These are phyloP conservation scores for Tolypocladium cylindrosporum DNA, from an alignment of 2,329 filamentous ascomycete species.

Conservation along the genomic window DNA sequence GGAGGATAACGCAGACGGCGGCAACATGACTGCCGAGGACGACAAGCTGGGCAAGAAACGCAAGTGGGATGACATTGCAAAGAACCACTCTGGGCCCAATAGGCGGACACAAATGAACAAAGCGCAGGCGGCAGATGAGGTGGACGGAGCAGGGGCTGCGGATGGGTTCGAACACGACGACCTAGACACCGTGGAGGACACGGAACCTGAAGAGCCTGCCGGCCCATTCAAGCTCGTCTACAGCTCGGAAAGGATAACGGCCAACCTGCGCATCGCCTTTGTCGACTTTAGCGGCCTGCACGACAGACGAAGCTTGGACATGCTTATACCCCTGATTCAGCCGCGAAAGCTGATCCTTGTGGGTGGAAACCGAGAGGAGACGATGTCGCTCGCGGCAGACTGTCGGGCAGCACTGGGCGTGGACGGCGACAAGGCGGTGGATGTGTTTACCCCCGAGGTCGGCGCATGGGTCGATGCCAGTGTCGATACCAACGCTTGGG, in stretches of 20 bases:
- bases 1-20: constrained; percentile 51
- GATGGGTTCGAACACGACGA: constrained; percentile 40
- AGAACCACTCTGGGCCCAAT: constrained; percentile 28
- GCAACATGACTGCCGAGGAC: constrained; percentile 31
- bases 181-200: constrained; percentile 48
- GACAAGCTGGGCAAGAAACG: constrained; percentile 79
- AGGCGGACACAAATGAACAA: constrained; percentile 48
- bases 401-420: constrained; percentile 58
- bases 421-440: constrained; percentile 40
- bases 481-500: constrained; percentile 96
- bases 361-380: constrained; percentile 71
- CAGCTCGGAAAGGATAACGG: constrained; percentile 49
- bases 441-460: constrained; percentile 75
- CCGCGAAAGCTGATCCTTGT: constrained; percentile 93
- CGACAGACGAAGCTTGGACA: constrained; percentile 86
- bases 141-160: constrained; percentile 22
- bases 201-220: constrained; percentile 34
- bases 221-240: constrained; percentile 71
- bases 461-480: constrained; percentile 75
- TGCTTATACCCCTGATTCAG: constrained; percentile 88
- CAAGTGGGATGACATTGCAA: constrained; percentile 71
- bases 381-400: constrained; percentile 65
- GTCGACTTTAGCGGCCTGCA: constrained; percentile 90
- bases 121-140: constrained; percentile 34
- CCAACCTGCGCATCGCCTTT: constrained; percentile 71